A percentile compares a stretch with the other conserved stretches of the same genome.
phyloP scores from a whole-genome alignment of 179 eudicot genomes.

The Pouteria campechiana region DNA sequence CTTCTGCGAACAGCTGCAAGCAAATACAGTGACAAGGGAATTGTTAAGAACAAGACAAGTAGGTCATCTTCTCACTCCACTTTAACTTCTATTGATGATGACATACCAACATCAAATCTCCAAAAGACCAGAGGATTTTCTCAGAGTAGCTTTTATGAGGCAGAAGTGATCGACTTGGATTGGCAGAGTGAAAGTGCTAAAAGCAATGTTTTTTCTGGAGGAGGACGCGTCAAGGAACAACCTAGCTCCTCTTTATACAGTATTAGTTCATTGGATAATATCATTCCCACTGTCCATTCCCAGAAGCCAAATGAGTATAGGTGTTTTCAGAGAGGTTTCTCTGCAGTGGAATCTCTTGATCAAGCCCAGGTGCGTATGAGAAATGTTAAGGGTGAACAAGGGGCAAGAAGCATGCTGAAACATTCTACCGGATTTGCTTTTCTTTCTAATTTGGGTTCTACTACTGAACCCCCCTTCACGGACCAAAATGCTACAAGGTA shows the following conservation, averaged over 20 bases:
- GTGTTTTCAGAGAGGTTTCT: no score
- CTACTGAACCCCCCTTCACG: no score
- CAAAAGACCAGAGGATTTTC: conserved; percentile 9
- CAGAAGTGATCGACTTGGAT: conserved; percentile 8
- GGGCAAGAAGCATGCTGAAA: no score
- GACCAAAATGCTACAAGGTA: conserved; percentile 5
- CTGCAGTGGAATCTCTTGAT: no score
- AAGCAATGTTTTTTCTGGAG: conserved; percentile 9
- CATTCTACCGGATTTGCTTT: no score
- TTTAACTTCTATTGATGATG: conserved; percentile 14
- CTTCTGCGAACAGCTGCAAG: conserved; percentile 12
- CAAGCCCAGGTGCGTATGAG: no score
- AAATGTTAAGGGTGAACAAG: no score
- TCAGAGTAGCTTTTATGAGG: conserved; percentile 8
- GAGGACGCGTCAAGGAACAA: conserved; percentile 13
- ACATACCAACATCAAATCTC: conserved; percentile 6
- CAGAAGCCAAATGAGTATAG: no score
- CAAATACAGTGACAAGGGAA: conserved; percentile 1
- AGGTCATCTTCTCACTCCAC: conserved; percentile 14
- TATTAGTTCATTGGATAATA: no score
- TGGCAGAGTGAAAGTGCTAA: conserved; percentile 12
- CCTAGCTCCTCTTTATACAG: no score
- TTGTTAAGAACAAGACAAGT: conserved; percentile 5
- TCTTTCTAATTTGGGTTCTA: no score
- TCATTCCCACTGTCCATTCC: no score